These are phyloP conservation scores for Yamadazyma sp. DNA, from an alignment of 805 yeast species.

Conservation along the genomic window DNA sequence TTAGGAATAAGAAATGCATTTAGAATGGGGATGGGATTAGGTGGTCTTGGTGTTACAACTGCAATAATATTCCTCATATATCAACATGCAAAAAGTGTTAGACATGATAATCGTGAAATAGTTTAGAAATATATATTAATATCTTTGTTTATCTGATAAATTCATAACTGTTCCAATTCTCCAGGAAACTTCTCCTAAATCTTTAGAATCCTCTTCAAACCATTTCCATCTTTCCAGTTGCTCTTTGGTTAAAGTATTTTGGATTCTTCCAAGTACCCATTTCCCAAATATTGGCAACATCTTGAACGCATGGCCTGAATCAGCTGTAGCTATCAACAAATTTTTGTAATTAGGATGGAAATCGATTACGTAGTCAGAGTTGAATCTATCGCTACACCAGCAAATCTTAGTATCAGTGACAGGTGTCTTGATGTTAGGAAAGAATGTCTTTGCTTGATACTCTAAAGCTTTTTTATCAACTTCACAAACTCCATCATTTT, in stretches of 20 bases:
- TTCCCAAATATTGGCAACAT: slow-evolving; percentile 33
- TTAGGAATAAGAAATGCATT: slow-evolving; percentile 12
- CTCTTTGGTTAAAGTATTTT: slow-evolving; percentile 8
- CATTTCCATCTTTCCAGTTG: slow-evolving; percentile 10
- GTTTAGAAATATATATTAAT: neutral
- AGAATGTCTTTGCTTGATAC: slow-evolving; percentile 8
- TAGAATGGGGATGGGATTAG: slow-evolving; percentile 32
- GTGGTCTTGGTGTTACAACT: slow-evolving; percentile 21
- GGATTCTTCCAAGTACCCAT: slow-evolving; percentile 13
- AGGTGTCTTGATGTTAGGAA: slow-evolving; percentile 9
- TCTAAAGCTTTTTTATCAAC: slow-evolving; percentile 8
- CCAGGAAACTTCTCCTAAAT: slow-evolving; percentile 11
- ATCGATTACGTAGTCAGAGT: slow-evolving; percentile 32
- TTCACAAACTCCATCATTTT: slow-evolving; percentile 10
- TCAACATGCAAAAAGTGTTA: too few relatives aligned
- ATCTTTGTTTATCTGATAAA: slow-evolving; percentile 4
- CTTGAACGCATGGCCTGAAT: slow-evolving; percentile 39
- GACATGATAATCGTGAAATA: too few relatives aligned
- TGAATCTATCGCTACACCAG: slow-evolving; percentile 35
- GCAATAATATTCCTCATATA: slow-evolving; percentile 4
- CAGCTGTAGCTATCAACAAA: slow-evolving; percentile 35
- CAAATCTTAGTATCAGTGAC: slow-evolving; percentile 15
- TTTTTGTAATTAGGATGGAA: slow-evolving; percentile 26
- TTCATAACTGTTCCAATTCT: slow-evolving; percentile 11
- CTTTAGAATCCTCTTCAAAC: slow-evolving; percentile 8